A percentile compares a stretch with the other conserved stretches of the same genome.
Evolutionary conservation across 495 filamentous ascomycete genomes (phyloP).

Genomic region (Penicillium salamii): DNA sequence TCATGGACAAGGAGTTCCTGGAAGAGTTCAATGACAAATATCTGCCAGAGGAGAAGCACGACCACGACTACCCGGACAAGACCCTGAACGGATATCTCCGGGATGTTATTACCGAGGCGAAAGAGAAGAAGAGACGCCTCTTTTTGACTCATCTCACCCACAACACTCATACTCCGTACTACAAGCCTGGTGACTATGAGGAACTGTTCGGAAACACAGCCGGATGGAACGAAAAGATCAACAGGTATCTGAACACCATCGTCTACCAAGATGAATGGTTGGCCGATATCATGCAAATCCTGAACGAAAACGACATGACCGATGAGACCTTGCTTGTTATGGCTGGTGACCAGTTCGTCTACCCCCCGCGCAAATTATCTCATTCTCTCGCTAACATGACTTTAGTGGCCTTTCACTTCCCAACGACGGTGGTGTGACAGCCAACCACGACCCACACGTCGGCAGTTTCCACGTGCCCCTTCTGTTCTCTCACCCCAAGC

Average conservation of each 20-base stretch:
- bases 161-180: slow-evolving; percentile 42
- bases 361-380: too few species aligned
- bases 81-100: slow-evolving; percentile 34
- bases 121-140: slow-evolving; percentile 32
- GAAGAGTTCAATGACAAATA: slow-evolving; percentile 19
- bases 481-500: slow-evolving; percentile 35
- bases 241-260: slow-evolving; percentile 40
- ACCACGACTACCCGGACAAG: slow-evolving; percentile 38
- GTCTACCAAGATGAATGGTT: slow-evolving; percentile 41
- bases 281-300: slow-evolving; percentile 28
- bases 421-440: slow-evolving; percentile 29
- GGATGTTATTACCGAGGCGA: slow-evolving; percentile 33
- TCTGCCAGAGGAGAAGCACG: slow-evolving; percentile 26
- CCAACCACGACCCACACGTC: slow-evolving; percentile 37
- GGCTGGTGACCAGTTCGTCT: slow-evolving; percentile 40
- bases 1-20: slow-evolving; percentile 24
- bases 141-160: slow-evolving; percentile 45
- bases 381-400: not conserved
- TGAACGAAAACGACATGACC: slow-evolving; percentile 36
- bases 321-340: slow-evolving; percentile 43
- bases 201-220: slow-evolving; percentile 23
- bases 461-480: slow-evolving; percentile 40
- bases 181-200: slow-evolving; percentile 37
- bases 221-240: slow-evolving; percentile 32
- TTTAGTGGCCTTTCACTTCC: slow-evolving; percentile 29